Evolutionary conservation across 192 early-diverging fungal species (phyloP).

Genomic region (Backusella tarrabulga): DNA sequence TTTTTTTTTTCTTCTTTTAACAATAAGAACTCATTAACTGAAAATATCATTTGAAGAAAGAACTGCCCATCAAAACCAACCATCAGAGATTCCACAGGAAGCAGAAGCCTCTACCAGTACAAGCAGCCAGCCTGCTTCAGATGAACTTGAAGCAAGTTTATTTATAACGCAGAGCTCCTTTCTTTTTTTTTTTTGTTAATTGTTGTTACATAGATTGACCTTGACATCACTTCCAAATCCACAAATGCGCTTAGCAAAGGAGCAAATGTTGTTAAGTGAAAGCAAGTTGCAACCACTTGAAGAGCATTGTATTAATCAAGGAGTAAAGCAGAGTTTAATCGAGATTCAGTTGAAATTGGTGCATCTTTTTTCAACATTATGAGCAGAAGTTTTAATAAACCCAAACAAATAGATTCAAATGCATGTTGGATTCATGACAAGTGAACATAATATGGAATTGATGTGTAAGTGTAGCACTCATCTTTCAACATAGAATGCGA

Average conservation of each 20-base stretch:
- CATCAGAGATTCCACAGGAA: not conserved
- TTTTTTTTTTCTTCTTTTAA: too few relatives aligned
- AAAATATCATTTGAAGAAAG: too few relatives aligned
- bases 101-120: not conserved
- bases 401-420: constrained; percentile 6
- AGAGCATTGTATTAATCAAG: not conserved
- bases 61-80: not conserved
- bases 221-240: not conserved
- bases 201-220: not conserved
- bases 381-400: too few relatives aligned
- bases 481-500: too few relatives aligned
- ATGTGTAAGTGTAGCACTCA: not conserved
- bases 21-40: too few relatives aligned
- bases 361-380: not conserved
- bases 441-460: not conserved
- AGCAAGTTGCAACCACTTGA: not conserved
- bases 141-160: not conserved
- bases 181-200: not conserved
- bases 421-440: constrained; percentile 1
- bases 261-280: not conserved
- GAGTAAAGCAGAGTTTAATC: not conserved
- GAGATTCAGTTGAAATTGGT: not conserved
- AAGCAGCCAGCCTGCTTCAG: too few relatives aligned
- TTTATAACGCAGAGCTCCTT: not conserved
- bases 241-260: constrained; percentile 4